Evolutionary conservation across 495 filamentous ascomycete genomes (phyloP), one percentile per base, ranked within the genome.

Genomic region (Penicillium ochrochloron): DNA sequence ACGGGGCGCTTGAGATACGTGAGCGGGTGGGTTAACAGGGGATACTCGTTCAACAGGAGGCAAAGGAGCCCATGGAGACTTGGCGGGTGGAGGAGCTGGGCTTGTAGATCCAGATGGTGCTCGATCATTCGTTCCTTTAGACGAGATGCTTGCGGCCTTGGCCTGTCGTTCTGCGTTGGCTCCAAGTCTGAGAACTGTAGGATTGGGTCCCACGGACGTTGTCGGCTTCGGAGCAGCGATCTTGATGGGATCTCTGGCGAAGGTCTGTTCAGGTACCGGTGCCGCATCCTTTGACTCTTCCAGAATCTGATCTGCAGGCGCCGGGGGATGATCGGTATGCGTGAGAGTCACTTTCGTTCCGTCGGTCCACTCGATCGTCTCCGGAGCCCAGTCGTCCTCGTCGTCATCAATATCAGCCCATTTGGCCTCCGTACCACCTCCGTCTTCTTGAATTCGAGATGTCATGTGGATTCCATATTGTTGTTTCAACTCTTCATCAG

Each of bases 321-420:
- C 37, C 19, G 75, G 67, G 11, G 65, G 42, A 62, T 69, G 66
- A 34, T 79, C 75, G 15, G 44, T 71, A 29, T 90, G 86, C 15
- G 89, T 87, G 10, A 96, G 82, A 41, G 88, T 90, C 59, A 93
- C 92, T 79, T 98, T 97, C 15, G 94, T 98, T 35, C 94, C 94
- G 75, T 99, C 95, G 66, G 90, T 93, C 95, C 95, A 99, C 66
- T 96, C 92, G 63, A 98, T 96, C 8, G 90, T 89, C 65, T 98
- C 94, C 0, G 95, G 96, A 3, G 90, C 93, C 95, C 95, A 99
- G 73, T 98, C 94, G 60, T 98, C 95, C 73, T 97, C 93, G 66
- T 99, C 95, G 62, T 99, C 95, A 62, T 98, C 95, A 62, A 99
- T 97, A 80, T 99, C 95, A 19, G 96, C 95, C 95, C 95, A 99